A percentile compares a stretch with the other conserved stretches of the same genome.
These are phyloP conservation scores for Dictyophora rubrovolvata DNA, from an alignment of 768 basidiomycete species.

Conservation along the genomic window DNA sequence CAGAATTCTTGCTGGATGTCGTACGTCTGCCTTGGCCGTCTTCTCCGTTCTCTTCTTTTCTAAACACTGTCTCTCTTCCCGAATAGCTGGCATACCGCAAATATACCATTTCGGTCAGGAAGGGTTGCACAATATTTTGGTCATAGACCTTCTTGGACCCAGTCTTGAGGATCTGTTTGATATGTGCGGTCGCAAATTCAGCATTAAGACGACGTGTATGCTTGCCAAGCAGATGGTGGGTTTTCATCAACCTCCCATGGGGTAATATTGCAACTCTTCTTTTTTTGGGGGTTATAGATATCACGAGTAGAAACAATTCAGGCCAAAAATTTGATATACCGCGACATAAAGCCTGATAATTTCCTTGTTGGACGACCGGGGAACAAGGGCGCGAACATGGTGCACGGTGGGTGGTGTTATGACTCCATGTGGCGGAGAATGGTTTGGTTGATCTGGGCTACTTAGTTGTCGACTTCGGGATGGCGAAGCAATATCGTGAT, in stretches of 20 bases:
- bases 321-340: conserved; percentile 98
- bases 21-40: conserved; percentile 39
- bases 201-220: conserved; percentile 98
- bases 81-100: conserved; percentile 87
- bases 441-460: conserved; percentile 6
- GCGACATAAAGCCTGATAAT: conserved; percentile 99
- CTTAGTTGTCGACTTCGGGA: conserved; percentile 91
- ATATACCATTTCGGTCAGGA: conserved; percentile 99
- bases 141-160: conserved; percentile 95
- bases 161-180: conserved; percentile 97
- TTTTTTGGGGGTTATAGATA: conserved; percentile 43
- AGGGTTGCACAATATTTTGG: conserved; percentile 95
- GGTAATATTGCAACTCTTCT: neutral
- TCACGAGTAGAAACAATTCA: conserved; percentile 96
- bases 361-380: conserved; percentile 92
- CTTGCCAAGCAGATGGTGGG: conserved; percentile 93
- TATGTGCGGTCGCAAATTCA: conserved; percentile 97
- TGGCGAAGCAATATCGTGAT: conserved; percentile 99
- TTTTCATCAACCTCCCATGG: neutral
- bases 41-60: conserved; percentile 4
- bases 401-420: conserved; percentile 33
- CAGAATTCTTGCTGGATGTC: conserved; percentile 79
- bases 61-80: conserved; percentile 15
- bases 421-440: neutral
- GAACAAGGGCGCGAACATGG: conserved; percentile 72